Percentiles rank a stretch among this genome's conserved stretches.
Evolutionary conservation across 306 rosid species (phyloP).

Genomic region (Arachis hypogaea): DNA sequence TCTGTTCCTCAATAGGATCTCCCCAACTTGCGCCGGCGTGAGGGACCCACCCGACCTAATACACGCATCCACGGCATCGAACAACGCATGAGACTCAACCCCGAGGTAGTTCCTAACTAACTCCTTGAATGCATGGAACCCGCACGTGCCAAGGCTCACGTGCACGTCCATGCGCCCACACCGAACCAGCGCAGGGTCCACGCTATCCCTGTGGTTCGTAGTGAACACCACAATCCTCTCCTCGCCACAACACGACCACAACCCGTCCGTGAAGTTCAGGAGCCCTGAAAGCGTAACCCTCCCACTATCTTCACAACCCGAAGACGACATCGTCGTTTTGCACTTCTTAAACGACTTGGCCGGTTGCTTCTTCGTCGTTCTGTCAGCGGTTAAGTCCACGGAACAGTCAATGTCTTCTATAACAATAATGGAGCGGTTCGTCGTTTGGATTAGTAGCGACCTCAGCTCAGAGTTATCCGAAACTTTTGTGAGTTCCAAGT

Average conservation of each 20-base stretch:
- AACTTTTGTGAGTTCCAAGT: slow-evolving; percentile 81
- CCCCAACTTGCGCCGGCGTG: slow-evolving; percentile 87
- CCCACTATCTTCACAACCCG: slow-evolving; percentile 52
- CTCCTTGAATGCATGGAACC: slow-evolving; percentile 65
- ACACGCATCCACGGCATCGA: slow-evolving; percentile 69
- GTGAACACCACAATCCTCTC: slow-evolving; percentile 85
- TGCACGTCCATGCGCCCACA: slow-evolving; percentile 94
- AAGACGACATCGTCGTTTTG: slow-evolving; percentile 29
- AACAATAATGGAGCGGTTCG: slow-evolving; percentile 81
- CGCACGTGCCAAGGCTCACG: slow-evolving; percentile 77
- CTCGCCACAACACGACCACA: slow-evolving; percentile 90
- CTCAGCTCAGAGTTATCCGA: slow-evolving; percentile 83
- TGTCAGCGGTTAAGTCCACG: slow-evolving; percentile 73
- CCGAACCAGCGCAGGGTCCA: slow-evolving; percentile 80
- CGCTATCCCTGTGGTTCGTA: slow-evolving; percentile 68
- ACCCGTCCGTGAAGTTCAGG: slow-evolving; percentile 78
- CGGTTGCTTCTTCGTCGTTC: slow-evolving; percentile 44
- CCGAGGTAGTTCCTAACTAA: slow-evolving; percentile 67
- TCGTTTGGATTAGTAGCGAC: slow-evolving; percentile 74
- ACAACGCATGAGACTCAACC: slow-evolving; percentile 56
- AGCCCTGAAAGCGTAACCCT: slow-evolving; percentile 86
- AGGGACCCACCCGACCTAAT: slow-evolving; percentile 68
- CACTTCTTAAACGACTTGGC: slow-evolving; percentile 35
- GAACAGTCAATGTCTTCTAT: slow-evolving; percentile 90
- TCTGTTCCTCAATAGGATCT: slow-evolving; percentile 70